Conservation (phyloP, 148 eudicot genomes). For the Polygonum aviculare region DNA sequence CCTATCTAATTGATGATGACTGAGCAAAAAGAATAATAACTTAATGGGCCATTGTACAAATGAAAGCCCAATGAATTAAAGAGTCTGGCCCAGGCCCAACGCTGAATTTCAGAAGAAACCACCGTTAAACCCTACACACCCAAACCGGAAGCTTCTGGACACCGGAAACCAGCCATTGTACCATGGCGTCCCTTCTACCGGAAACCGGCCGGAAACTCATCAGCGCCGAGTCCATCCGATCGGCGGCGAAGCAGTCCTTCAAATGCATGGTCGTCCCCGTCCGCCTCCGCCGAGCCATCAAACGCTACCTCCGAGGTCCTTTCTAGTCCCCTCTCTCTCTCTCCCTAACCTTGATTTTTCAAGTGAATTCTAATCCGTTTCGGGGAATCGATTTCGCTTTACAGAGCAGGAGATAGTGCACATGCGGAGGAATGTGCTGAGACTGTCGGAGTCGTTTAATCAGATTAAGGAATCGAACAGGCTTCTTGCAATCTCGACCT, state of each 20-base stretch:
- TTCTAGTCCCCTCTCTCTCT: neutral
- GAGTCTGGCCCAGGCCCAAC: neutral
- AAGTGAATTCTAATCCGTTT: neutral
- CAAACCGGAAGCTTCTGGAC: neutral
- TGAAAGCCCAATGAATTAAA: no score
- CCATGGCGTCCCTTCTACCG: constrained; percentile 5
- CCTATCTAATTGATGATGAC: no score
- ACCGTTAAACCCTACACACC: neutral
- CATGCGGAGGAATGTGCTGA: constrained; percentile 75
- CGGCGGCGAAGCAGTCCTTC: constrained; percentile 64
- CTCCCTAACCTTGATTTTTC: neutral
- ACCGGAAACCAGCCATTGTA: neutral
- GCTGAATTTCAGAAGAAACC: neutral
- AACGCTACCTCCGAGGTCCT: neutral
- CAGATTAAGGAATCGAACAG: constrained; percentile 59
- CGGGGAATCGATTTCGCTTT: neutral
- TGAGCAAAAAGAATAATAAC: no score
- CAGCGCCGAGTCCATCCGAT: constrained; percentile 20
- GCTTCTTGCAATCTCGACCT: constrained; percentile 41
- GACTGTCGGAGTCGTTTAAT: constrained; percentile 50
- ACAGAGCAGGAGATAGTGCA: constrained; percentile 20
- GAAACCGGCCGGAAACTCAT: neutral
- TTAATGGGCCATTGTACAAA: no score
- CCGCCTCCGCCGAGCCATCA: constrained; percentile 65
- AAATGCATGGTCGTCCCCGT: constrained; percentile 55